phyloP scores from a whole-genome alignment of 305 asterid genomes.

The Fraxinus velutina region DNA sequence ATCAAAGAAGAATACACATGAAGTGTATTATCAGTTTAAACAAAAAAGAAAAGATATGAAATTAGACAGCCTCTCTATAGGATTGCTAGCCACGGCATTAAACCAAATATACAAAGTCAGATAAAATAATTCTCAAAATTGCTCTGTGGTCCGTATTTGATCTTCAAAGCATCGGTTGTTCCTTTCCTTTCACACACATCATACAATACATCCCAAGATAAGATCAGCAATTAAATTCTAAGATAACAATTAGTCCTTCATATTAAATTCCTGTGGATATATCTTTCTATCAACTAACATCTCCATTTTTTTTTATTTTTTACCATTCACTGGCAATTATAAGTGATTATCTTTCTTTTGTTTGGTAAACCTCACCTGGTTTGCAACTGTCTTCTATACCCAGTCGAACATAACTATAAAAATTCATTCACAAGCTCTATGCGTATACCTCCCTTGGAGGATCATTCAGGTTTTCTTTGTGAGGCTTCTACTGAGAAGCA shows the following conservation, averaged over 20 bases:
- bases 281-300: conserved; percentile 4
- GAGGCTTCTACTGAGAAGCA: conserved; percentile 9
- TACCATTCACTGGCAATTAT: not conserved
- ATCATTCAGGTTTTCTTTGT: conserved; percentile 4
- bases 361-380: not conserved
- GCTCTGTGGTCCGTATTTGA: too few species aligned
- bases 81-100: too few species aligned
- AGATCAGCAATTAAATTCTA: not conserved
- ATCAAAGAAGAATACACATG: too few species aligned
- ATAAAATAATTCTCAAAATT: too few species aligned
- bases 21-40: too few species aligned
- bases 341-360: not conserved
- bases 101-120: too few species aligned
- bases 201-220: too few species aligned
- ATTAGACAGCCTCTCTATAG: too few species aligned
- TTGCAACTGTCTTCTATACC: not conserved
- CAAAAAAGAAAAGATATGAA: too few species aligned
- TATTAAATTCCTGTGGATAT: not conserved
- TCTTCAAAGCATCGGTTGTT: too few species aligned
- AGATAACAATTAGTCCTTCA: not conserved
- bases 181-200: too few species aligned
- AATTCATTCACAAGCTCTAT: not conserved
- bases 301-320: conserved; percentile 13
- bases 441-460: conserved; percentile 17
- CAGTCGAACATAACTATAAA: not conserved